Base-by-base conservation (phyloP, 192 early-diverging fungal genomes). In the Fimicolochytrium jonesii region DNA sequence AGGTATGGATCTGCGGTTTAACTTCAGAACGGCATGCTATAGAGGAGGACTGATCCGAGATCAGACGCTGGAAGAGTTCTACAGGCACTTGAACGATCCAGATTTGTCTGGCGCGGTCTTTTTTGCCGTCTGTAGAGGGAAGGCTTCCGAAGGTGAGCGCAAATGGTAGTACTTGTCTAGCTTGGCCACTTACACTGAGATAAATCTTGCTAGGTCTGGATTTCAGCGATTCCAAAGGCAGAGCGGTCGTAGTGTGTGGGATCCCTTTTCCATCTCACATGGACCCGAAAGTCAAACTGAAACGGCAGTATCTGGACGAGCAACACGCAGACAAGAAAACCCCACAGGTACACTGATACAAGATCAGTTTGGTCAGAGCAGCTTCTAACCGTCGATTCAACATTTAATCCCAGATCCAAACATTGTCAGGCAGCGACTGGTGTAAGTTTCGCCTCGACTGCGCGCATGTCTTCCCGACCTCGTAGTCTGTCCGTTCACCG, bases 51-150 rank as follows among this genome's bases (percentile, higher is more conserved):
- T n/a, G n/a, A n/a, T n/a, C n/a, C n/a, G n/a, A n/a, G n/a, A n/a
- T 58, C 67, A 76, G 48, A 61, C 73, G 0, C 74, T 85, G 41
- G 57, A 69, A 13, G 49, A 59, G 28, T 83, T 69, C 33, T 81
- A 80, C 57, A 53, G 37, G 20, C 68, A 76, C n/a, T 65, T 79
- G 41, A 50, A 71, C 25, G 54, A 67, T 10, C 0, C 47, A 28
- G 0, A 34, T 57, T 13, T 61, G 13, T 57, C 42, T 13, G 87
- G 87, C 0, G 86, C 79, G 1, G 47, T 85, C 1, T 67, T 88
- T 10, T 85, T 89, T 71, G 87, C 86, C 15, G 87, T 89, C 3
- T 90, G 81, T 52, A 75, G 86, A 17, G 88, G 88, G 2, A 90
- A 90, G 59, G 82, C 85, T 7, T 77, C 75, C 29, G 88, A 90